A percentile compares a stretch with the other conserved stretches of the same genome.
These are phyloP conservation scores for Deuterostichococcus epilithicus DNA, from an alignment of 139 green algal species.

Conservation along the genomic window DNA sequence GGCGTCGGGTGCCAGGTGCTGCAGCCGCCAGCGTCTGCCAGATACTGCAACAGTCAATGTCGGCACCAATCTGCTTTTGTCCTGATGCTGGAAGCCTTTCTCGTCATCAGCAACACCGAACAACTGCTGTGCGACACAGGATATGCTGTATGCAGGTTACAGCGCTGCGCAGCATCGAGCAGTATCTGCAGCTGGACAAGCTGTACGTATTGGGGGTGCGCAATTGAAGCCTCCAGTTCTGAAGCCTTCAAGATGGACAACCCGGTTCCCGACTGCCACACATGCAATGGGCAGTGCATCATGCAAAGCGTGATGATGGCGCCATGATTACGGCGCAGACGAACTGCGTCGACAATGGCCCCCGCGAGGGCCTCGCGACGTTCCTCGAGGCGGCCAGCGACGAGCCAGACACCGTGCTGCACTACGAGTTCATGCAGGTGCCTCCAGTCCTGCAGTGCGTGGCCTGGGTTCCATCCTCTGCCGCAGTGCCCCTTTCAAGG, in stretches of 20 bases:
- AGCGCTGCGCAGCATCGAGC: slow-evolving; percentile 84
- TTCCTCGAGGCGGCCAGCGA: slow-evolving; percentile 81
- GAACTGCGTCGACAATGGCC: slow-evolving; percentile 92
- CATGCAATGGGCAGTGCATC: too few relatives aligned
- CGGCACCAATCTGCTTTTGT: not conserved
- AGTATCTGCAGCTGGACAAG: slow-evolving; percentile 83
- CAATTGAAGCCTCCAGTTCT: too few relatives aligned
- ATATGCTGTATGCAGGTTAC: slow-evolving; percentile 58
- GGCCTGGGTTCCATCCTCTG: not conserved
- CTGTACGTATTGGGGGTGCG: slow-evolving; percentile 86
- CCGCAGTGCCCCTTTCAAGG: not conserved
- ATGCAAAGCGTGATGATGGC: too few relatives aligned
- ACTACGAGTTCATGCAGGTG: slow-evolving; percentile 99
- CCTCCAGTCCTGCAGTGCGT: not conserved
- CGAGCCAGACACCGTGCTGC: slow-evolving; percentile 70
- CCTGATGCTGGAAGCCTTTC: not conserved
- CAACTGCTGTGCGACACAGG: not conserved
- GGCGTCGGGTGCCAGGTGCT: slow-evolving; percentile 85
- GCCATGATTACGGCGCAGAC: too few relatives aligned
- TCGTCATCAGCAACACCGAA: not conserved
- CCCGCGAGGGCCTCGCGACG: slow-evolving; percentile 75
- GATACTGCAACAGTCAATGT: not conserved
- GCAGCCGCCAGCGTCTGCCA: not conserved
- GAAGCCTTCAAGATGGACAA: too few relatives aligned
- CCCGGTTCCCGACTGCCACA: too few relatives aligned